Conservation (phyloP, 768 basidiomycete genomes). For the Tylopilus intermedius region DNA sequence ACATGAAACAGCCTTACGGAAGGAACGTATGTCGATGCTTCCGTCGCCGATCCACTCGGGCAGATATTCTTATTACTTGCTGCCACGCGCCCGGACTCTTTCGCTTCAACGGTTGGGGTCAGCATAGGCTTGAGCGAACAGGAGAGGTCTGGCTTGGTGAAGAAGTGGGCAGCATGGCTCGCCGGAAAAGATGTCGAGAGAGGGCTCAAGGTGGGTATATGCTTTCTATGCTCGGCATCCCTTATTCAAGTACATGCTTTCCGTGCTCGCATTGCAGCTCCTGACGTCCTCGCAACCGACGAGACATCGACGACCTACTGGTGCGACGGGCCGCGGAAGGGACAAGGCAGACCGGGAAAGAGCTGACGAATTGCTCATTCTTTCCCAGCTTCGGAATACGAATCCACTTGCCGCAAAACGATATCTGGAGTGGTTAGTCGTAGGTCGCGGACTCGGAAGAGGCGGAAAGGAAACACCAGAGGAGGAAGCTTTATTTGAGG, state of each 20-base stretch:
- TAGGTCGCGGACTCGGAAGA: slow-evolving; percentile 47
- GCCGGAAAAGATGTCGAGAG: slow-evolving; percentile 61
- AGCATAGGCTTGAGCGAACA: slow-evolving; percentile 14
- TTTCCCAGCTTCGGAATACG: slow-evolving; percentile 25
- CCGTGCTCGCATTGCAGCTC: slow-evolving; percentile 8
- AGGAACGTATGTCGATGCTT: slow-evolving; percentile 22
- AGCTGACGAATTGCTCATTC: slow-evolving; percentile 24
- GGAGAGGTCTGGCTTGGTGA: slow-evolving; percentile 54
- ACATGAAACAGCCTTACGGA: slow-evolving; percentile 20
- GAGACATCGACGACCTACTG: slow-evolving; percentile 20
- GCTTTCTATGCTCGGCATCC: neutral
- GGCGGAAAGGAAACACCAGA: slow-evolving; percentile 20
- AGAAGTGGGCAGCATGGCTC: slow-evolving; percentile 81
- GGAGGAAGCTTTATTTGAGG: slow-evolving; percentile 49
- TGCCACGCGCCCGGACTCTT: slow-evolving; percentile 7
- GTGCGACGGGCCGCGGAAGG: slow-evolving; percentile 14
- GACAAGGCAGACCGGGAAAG: slow-evolving; percentile 25
- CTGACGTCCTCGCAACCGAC: slow-evolving; percentile 18
- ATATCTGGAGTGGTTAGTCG: slow-evolving; percentile 77
- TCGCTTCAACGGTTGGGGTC: neutral
- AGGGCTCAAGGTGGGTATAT: slow-evolving; percentile 57
- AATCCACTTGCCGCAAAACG: slow-evolving; percentile 48
- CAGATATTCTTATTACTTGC: slow-evolving; percentile 27
- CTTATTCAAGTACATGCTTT: neutral
- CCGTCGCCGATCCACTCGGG: slow-evolving; percentile 23